Evolutionary conservation across 2,329 filamentous ascomycete species (phyloP).

Genomic region (Calonectria pauciramosa): DNA sequence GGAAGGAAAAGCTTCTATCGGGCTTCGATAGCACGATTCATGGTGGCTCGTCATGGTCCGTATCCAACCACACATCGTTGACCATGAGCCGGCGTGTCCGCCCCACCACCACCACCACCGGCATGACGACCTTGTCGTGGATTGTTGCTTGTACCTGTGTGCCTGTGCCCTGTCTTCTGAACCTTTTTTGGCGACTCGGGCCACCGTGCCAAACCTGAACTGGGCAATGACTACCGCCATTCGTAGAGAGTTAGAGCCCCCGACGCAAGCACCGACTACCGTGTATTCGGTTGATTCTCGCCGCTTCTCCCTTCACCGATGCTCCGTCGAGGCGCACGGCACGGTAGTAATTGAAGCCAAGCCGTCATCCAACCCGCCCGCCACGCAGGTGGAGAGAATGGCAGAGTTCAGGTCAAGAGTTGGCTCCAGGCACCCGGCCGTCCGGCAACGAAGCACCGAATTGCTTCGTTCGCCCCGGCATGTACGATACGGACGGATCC

Average conservation of each 20-base stretch:
- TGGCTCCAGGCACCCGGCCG: conserved; percentile 13
- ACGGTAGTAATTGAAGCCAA: neutral
- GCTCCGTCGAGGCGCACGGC: neutral
- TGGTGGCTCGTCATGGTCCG: conserved; percentile 33
- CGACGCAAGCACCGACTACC: conserved; percentile 9
- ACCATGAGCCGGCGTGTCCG: conserved; percentile 36
- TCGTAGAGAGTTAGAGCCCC: neutral
- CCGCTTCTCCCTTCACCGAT: neutral
- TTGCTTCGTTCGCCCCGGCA: conserved; percentile 29
- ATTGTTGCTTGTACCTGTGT: conserved; percentile 26
- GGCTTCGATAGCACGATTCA: conserved; percentile 48
- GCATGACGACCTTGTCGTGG: neutral
- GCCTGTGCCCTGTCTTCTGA: conserved; percentile 26
- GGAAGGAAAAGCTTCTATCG: conserved; percentile 44
- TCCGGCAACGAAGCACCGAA: conserved; percentile 10
- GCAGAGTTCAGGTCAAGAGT: conserved; percentile 1
- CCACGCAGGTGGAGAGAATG: conserved; percentile 9
- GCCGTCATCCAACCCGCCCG: neutral
- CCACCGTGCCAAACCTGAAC: conserved; percentile 1
- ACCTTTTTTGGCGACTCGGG: conserved; percentile 14
- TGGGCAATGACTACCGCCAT: conserved; percentile 8
- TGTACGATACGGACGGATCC: conserved; percentile 37
- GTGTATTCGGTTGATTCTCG: conserved; percentile 6
- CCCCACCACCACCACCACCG: conserved; percentile 38
- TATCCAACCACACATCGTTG: conserved; percentile 38